Evolutionary conservation across 345 rosid species (phyloP).

Genomic region (Raphanus sativus): DNA sequence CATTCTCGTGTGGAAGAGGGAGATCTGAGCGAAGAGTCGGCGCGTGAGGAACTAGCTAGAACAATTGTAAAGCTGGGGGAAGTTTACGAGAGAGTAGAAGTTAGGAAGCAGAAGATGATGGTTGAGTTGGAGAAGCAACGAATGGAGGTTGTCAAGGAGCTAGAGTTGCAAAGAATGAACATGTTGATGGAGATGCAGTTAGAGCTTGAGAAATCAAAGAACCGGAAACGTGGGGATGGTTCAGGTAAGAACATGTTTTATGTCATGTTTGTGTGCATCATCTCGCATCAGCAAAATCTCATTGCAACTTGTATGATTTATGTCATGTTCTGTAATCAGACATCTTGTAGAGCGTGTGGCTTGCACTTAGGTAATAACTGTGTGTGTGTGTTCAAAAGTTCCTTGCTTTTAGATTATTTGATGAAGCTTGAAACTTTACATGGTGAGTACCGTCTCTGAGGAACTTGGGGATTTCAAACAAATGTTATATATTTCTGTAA

Average conservation of each 20-base stretch:
- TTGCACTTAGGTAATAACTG: neutral
- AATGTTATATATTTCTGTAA: too few species aligned
- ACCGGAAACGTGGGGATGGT: slow-evolving; percentile 27
- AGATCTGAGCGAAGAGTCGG: slow-evolving; percentile 36
- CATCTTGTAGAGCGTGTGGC: neutral
- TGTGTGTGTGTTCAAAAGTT: neutral
- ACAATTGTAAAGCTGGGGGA: slow-evolving; percentile 65
- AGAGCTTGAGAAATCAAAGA: slow-evolving; percentile 60
- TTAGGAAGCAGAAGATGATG: slow-evolving; percentile 54
- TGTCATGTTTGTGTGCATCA: neutral
- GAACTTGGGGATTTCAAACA: too few species aligned
- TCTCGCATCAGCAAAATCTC: neutral
- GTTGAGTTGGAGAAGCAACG: slow-evolving; percentile 75
- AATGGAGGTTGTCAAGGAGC: slow-evolving; percentile 61
- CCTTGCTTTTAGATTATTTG: neutral
- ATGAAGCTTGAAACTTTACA: neutral
- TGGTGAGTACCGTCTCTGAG: neutral
- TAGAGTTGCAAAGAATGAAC: slow-evolving; percentile 68
- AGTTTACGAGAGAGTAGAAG: slow-evolving; percentile 64
- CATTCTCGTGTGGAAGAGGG: slow-evolving; percentile 40
- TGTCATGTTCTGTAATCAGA: neutral
- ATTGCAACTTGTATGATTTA: neutral
- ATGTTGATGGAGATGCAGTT: slow-evolving; percentile 66
- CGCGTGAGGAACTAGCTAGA: slow-evolving; percentile 54
- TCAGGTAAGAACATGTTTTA: slow-evolving; percentile 31